Evolutionary conservation across 2,329 filamentous ascomycete species (phyloP), one percentile per base, ranked within the genome.

Genomic region (Colletotrichum sp.): DNA sequence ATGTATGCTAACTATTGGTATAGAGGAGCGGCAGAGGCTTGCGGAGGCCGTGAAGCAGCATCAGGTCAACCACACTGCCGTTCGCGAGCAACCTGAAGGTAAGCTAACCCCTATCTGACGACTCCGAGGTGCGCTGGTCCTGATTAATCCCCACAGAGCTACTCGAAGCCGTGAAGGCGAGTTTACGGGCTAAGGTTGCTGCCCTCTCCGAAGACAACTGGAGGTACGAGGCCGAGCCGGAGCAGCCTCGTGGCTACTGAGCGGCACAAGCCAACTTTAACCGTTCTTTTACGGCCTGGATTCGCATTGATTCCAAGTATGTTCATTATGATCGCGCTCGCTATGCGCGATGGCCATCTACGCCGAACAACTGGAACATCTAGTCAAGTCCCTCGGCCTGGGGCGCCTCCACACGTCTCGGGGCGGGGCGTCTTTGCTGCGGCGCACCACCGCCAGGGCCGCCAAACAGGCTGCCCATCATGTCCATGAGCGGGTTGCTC

Each of bases 381-480:
- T 88, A 93, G 80, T 93, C 92, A 80, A 93, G 80, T 15, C 91
- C 91, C 80, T 93, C 91, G 6, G 91, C 88, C 68, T 88, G 85
- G 26, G 92, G 91, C 79, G 87, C 84, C 80, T 89, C 86, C 39
- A 88, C 80, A 77, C 85, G 81, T 75, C 87, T 86, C 39, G 87
- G 79, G n/a, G 86, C 85, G n/a, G 86, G 86, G 73, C 85, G 87
- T 76, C 84, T 85, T 57, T 81, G 83, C 77, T 82, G 79, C 64
- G 81, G 80, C n/a, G 79, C 81, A 39, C 82, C 89, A n/a, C 90
- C 90, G 21, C 88, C 89, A 67, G 89, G 91, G 24, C 95, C 95
- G 65, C 96, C 96, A 81, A 99, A 95, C 89, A 99, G 92, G 78
- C 93, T 96, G 64, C 96, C 96, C 95, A 99, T 98, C 96, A 99